Percentiles rank a stretch among this genome's conserved stretches.
phyloP scores from a whole-genome alignment of 1,139 yeast genomes.

The Lodderomyces parapsilosis region DNA sequence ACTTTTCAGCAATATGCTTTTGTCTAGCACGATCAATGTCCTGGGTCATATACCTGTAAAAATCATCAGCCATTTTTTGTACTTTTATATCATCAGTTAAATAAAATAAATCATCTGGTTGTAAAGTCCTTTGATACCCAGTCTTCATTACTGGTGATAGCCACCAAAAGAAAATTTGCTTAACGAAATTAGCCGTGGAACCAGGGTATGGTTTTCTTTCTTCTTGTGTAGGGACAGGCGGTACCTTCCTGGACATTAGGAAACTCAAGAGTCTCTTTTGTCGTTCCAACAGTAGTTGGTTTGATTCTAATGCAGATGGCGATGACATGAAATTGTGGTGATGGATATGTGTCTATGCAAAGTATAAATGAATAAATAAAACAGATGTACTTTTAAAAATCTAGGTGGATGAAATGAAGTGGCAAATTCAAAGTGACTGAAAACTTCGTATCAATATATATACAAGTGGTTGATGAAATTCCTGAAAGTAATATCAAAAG shows the following conservation, averaged over 20 bases:
- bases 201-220: slow-evolving; percentile 43
- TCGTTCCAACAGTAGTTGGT: slow-evolving; percentile 15
- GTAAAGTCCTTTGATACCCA: slow-evolving; percentile 53
- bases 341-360: neutral
- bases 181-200: slow-evolving; percentile 30
- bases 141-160: slow-evolving; percentile 43
- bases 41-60: slow-evolving; percentile 23
- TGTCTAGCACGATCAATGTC: slow-evolving; percentile 20
- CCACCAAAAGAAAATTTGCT: slow-evolving; percentile 51
- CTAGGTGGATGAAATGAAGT: neutral
- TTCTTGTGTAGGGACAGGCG: slow-evolving; percentile 36
- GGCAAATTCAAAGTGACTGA: no score
- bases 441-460: no score
- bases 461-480: no score
- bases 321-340: no score
- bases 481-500: no score
- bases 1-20: slow-evolving; percentile 20
- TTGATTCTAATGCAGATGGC: slow-evolving; percentile 1
- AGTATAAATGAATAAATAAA: neutral
- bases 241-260: slow-evolving; percentile 32
- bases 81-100: slow-evolving; percentile 39
- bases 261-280: slow-evolving; percentile 33
- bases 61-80: slow-evolving; percentile 32
- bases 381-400: no score
- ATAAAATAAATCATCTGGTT: slow-evolving; percentile 43